phyloP scores from a whole-genome alignment of 1,284 basidiomycete genomes.

The Uromyces viciae-fabae region DNA sequence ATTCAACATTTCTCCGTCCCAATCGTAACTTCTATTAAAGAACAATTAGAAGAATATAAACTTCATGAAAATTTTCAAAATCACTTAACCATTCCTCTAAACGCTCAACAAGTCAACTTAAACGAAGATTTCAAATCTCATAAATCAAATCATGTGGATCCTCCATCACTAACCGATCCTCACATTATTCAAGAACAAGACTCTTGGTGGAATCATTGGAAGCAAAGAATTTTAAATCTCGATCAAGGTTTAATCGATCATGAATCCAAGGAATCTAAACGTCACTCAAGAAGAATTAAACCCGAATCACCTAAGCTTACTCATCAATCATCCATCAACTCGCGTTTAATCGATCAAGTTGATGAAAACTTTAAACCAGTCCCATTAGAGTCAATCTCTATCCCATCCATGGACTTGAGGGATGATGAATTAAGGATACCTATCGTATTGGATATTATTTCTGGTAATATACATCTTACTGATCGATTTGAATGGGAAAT shows the following conservation, averaged over 20 bases:
- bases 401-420: conserved; percentile 9
- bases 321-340: conserved; percentile 9
- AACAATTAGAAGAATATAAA: conserved; percentile 73
- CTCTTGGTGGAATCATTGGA: conserved; percentile 47
- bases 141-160: not conserved
- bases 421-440: conserved; percentile 49
- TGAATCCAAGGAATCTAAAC: conserved; percentile 8
- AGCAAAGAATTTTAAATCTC: conserved; percentile 18
- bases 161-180: conserved; percentile 18
- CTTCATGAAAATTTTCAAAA: conserved; percentile 50
- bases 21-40: conserved; percentile 79
- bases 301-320: not conserved
- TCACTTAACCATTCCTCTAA: not conserved
- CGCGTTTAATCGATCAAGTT: conserved; percentile 34
- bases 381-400: conserved; percentile 4
- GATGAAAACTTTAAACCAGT: conserved; percentile 47
- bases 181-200: conserved; percentile 26
- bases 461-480: conserved; percentile 85
- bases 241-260: not conserved
- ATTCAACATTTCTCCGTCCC: conserved; percentile 64
- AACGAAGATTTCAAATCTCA: not conserved
- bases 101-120: not conserved
- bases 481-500: conserved; percentile 99
- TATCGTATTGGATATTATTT: conserved; percentile 83
- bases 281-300: not conserved